A percentile compares a stretch with the other conserved stretches of the same genome.
Conservation (phyloP, 78 protist species). For the slime mould (Dictyostelium discoideum) region DNA sequence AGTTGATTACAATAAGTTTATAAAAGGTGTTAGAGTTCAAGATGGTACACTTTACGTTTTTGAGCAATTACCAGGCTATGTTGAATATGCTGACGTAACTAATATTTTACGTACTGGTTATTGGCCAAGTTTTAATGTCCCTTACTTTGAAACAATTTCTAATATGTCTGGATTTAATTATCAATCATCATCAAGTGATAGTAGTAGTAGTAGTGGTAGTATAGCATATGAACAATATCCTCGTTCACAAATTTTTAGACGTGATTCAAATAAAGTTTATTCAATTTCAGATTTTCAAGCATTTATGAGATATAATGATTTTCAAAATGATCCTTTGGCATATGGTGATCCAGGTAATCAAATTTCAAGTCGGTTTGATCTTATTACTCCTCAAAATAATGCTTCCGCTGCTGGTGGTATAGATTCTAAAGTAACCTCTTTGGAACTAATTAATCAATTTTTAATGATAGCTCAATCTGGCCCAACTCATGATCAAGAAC, state of each 20-base stretch:
- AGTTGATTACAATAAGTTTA: slow-evolving; percentile 81
- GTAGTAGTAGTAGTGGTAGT: not conserved
- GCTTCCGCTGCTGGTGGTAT: slow-evolving; percentile 62
- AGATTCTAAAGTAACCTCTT: slow-evolving; percentile 45
- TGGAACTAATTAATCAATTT: not conserved
- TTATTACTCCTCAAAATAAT: not conserved
- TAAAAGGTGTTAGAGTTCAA: slow-evolving; percentile 66
- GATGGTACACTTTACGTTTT: slow-evolving; percentile 82
- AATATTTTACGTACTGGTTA: slow-evolving; percentile 68
- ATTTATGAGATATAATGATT: slow-evolving; percentile 90
- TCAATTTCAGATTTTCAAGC: slow-evolving; percentile 54
- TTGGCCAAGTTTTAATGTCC: slow-evolving; percentile 91
- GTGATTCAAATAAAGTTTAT: slow-evolving; percentile 65
- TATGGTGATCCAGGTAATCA: slow-evolving; percentile 84
- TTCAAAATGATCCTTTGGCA: slow-evolving; percentile 83
- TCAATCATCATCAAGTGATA: not conserved
- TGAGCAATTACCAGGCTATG: slow-evolving; percentile 94
- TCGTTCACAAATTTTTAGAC: slow-evolving; percentile 74
- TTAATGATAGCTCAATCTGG: slow-evolving; percentile 36
- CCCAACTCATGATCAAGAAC: slow-evolving; percentile 70
- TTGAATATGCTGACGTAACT: slow-evolving; percentile 70
- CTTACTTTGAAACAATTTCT: slow-evolving; percentile 79
- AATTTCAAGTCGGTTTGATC: slow-evolving; percentile 85
- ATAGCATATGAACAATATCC: slow-evolving; percentile 69
- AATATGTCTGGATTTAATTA: slow-evolving; percentile 81